Evolutionary conservation across 192 early-diverging fungal species (phyloP).

Genomic region (Linnemannia hyalina): DNA sequence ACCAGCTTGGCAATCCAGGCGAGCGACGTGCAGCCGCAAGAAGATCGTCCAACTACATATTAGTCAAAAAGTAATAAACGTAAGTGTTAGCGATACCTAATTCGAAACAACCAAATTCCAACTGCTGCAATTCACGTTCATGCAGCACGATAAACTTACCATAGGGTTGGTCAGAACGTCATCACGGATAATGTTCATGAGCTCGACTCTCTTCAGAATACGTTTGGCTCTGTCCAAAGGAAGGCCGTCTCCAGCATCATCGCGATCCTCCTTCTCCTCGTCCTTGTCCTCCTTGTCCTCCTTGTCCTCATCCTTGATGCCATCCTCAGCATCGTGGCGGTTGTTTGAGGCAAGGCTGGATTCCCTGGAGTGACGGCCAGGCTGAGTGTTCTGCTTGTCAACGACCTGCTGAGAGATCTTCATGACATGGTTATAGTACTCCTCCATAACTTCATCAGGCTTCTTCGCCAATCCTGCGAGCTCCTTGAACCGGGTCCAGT

Average conservation of each 20-base stretch:
- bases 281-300: conserved; percentile 44
- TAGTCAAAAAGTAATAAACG: conserved; percentile 3
- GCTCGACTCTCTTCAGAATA: conserved; percentile 75
- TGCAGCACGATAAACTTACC: conserved; percentile 14
- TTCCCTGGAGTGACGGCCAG: conserved; percentile 34
- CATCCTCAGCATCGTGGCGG: conserved; percentile 28
- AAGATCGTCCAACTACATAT: conserved; percentile 55
- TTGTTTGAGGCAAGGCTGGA: conserved; percentile 38
- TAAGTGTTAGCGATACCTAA: not conserved
- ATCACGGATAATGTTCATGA: conserved; percentile 78
- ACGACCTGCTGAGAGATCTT: conserved; percentile 72
- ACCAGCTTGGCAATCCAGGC: conserved; percentile 79
- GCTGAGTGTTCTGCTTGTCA: conserved; percentile 41
- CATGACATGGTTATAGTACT: conserved; percentile 72
- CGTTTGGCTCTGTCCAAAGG: conserved; percentile 79
- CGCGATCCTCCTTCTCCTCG: conserved; percentile 57
- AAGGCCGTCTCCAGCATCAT: conserved; percentile 63
- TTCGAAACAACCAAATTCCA: not conserved
- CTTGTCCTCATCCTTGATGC: conserved; percentile 43
- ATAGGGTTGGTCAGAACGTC: conserved; percentile 67
- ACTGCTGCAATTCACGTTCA: not conserved
- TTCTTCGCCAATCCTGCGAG: conserved; percentile 74
- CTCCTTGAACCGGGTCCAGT: conserved; percentile 80
- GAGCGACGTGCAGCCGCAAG: conserved; percentile 63
- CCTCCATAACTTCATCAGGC: conserved; percentile 75